These are phyloP conservation scores for Solanum infundibuliforme DNA, from an alignment of 257 asterid species.

Conservation along the genomic window DNA sequence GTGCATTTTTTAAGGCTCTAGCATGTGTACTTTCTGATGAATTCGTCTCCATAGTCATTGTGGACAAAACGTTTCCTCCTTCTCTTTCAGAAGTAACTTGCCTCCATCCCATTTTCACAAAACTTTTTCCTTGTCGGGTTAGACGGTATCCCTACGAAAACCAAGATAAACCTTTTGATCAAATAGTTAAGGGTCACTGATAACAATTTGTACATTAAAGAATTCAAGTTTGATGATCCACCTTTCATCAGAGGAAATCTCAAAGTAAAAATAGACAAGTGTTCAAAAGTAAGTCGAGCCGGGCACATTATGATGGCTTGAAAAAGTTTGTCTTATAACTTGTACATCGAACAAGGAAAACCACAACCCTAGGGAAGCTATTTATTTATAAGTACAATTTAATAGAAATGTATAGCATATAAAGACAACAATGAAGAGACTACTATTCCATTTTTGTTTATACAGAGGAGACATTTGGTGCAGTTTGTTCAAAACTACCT, in stretches of 20 bases:
- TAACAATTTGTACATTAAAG: not conserved
- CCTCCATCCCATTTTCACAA: conserved; percentile 57
- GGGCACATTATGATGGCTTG: not conserved
- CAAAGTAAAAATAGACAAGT: not conserved
- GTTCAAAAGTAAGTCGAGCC: not conserved
- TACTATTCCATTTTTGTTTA: not conserved
- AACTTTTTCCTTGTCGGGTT: conserved; percentile 60
- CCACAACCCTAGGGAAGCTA: not conserved
- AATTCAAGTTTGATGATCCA: not conserved
- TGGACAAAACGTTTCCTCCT: conserved; percentile 60
- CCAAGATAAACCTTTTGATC: not conserved
- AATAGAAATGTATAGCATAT: not conserved
- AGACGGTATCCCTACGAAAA: conserved; percentile 51
- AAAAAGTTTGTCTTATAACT: not conserved
- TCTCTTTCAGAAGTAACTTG: conserved; percentile 41
- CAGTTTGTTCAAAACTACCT: not conserved
- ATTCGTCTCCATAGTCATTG: conserved; percentile 59
- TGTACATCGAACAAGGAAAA: not conserved
- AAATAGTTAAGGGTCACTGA: not conserved
- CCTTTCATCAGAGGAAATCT: not conserved
- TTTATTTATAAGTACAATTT: not conserved
- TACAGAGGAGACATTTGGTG: not conserved
- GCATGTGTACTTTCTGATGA: conserved; percentile 21
- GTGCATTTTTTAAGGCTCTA: conserved; percentile 16
- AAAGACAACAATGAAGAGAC: not conserved